phyloP scores from a whole-genome alignment of 352 stramenopile genomes.

The Phytopythium boreale region DNA sequence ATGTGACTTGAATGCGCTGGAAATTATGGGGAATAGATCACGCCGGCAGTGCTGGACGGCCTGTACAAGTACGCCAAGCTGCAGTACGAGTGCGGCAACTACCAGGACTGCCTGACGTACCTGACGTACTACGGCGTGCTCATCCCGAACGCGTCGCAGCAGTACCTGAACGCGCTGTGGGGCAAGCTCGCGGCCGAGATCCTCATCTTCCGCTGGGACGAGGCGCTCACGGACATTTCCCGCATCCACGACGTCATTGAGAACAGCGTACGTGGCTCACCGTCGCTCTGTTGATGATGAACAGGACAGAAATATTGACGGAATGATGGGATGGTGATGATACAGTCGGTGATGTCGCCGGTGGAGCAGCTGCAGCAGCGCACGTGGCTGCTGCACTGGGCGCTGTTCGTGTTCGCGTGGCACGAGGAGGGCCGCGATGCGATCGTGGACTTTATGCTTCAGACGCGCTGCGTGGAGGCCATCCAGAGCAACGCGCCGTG shows the following conservation, averaged over 20 bases:
- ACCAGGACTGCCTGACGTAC: slow-evolving; percentile 90
- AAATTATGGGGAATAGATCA: slow-evolving; percentile 51
- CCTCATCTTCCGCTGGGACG: slow-evolving; percentile 96
- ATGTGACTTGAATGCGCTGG: background rate
- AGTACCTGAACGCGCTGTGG: slow-evolving; percentile 92
- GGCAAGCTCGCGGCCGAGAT: slow-evolving; percentile 96
- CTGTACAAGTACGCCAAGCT: slow-evolving; percentile 96
- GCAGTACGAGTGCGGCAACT: slow-evolving; percentile 97
- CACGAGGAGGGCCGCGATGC: slow-evolving; percentile 93
- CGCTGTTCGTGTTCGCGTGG: slow-evolving; percentile 94
- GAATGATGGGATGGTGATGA: background rate
- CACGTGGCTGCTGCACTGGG: slow-evolving; percentile 98
- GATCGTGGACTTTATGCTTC: slow-evolving; percentile 97
- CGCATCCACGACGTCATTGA: slow-evolving; percentile 95
- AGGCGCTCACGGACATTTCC: slow-evolving; percentile 91
- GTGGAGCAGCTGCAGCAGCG: slow-evolving; percentile 96
- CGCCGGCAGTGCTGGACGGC: slow-evolving; percentile 83
- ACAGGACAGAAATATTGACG: background rate
- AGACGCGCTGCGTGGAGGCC: slow-evolving; percentile 91
- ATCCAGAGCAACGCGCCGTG: slow-evolving; percentile 99
- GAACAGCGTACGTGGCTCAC: slow-evolving; percentile 64
- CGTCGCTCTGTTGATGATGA: background rate
- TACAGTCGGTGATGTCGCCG: slow-evolving; percentile 65
- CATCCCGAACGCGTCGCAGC: slow-evolving; percentile 81
- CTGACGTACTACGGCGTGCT: slow-evolving; percentile 89